Conservation (phyloP, 352 stramenopile genomes). For the Phytophthora crassamura region DNA sequence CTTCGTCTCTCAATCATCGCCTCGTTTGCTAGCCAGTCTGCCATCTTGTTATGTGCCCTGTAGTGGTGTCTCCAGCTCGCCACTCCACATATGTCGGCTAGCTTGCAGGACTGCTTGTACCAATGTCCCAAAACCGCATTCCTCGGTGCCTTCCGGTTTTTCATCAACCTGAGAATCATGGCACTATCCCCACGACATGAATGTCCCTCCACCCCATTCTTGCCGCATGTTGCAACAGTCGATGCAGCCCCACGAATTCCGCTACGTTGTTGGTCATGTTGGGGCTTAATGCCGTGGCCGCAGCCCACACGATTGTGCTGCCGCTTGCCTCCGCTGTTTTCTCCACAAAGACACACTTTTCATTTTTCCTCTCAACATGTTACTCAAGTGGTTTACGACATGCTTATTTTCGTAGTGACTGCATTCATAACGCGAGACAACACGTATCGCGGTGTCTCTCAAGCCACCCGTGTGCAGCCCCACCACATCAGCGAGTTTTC, state of each 20-base stretch:
- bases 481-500: too few species aligned
- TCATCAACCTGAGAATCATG: constrained; percentile 33
- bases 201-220: not conserved
- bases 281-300: not conserved
- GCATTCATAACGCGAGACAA: too few species aligned
- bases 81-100: not conserved
- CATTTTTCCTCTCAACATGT: too few species aligned
- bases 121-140: not conserved
- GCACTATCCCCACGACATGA: constrained; percentile 18
- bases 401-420: too few species aligned
- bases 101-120: not conserved
- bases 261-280: constrained; percentile 8
- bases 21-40: too few species aligned
- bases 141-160: constrained; percentile 3
- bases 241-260: constrained; percentile 9
- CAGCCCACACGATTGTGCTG: constrained; percentile 11
- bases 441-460: too few species aligned
- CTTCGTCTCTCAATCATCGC: too few species aligned
- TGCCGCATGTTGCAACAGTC: not conserved
- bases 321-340: too few species aligned
- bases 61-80: constrained; percentile 3
- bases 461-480: too few species aligned
- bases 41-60: not conserved
- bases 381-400: too few species aligned
- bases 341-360: too few species aligned